A percentile compares a stretch with the other conserved stretches of the same genome.
Conservation (phyloP, 2,329 filamentous ascomycete species). For the Pseudogymnoascus sp. region DNA sequence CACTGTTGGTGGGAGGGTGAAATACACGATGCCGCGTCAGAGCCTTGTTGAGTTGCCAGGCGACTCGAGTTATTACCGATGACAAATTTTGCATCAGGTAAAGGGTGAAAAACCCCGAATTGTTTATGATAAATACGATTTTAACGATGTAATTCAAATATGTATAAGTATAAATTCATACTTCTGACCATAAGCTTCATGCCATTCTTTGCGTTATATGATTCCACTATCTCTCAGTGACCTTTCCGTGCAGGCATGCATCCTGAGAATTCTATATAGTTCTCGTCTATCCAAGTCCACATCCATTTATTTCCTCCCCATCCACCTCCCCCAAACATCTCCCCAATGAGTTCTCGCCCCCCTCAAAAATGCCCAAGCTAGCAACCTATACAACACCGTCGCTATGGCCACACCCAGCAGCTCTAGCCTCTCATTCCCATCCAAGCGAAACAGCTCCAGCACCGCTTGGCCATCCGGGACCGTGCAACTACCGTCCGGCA, state of each 20-base stretch:
- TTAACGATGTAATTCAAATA: background rate
- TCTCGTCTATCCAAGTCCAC: background rate
- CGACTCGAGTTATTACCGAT: background rate
- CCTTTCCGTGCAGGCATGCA: background rate
- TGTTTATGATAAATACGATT: background rate
- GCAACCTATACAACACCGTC: constrained; percentile 55
- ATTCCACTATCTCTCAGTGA: too few relatives aligned
- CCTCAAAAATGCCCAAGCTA: constrained; percentile 53
- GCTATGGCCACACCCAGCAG: constrained; percentile 55
- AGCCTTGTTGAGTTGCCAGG: background rate
- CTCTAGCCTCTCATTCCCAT: constrained; percentile 52
- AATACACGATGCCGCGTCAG: background rate
- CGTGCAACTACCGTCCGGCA: constrained; percentile 54
- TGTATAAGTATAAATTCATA: background rate
- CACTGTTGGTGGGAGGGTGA: background rate
- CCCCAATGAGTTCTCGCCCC: constrained; percentile 45
- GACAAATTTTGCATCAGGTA: background rate
- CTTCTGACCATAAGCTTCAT: background rate
- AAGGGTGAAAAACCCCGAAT: background rate
- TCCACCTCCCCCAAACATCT: constrained; percentile 8
- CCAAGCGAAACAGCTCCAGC: constrained; percentile 56
- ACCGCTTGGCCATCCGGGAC: constrained; percentile 60
- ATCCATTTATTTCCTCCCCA: background rate
- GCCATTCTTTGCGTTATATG: background rate
- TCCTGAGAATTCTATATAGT: background rate